Evolutionary conservation across 2,329 filamentous ascomycete species (phyloP), one percentile per base, ranked within the genome.

Genomic region (Graphilbum ipis-grandicollis): DNA sequence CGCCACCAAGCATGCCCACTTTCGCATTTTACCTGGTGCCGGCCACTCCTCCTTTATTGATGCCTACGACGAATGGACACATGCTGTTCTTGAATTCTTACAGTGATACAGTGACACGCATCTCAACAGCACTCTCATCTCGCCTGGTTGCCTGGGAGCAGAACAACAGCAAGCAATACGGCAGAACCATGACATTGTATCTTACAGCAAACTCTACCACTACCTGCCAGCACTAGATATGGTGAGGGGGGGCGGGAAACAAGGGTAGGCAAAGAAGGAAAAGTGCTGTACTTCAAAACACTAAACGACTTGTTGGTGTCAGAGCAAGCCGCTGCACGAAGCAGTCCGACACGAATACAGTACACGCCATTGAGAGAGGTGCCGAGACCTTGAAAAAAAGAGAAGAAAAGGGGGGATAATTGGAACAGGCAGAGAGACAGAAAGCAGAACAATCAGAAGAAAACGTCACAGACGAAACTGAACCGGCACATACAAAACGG

Each of bases 1-100:
- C 10, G 32, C 31, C 12, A 10, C 21, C 9, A n/a, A 36, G n/a
- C n/a, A n/a, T 23, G 49, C 57, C n/a, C 47, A 51, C 19, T 46
- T 60, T 3, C 48, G 50, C 25, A 40, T 59, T 10, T 51, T 62
- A 19, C 47, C 50, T 15, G 46, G 53, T 26, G 52, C 58, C 0
- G 57, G 58, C 0, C 59, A 62, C 37, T 50, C 58, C 0, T 54
- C 49, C 26, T 60, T 58, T 26, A 42, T 61, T 6, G 57, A 60
- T 41, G 54, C 51, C 0, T 49, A 50, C 17, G 50, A 54, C 3
- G 43, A 50, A 15, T 62, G 58, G 39, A 38, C 40, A 14, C 39
- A 41, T 21, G 36, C 44, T 14, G 43, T 57, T 2, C 33, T 51
- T 18, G 41, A 39, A 4, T 53, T 54, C 13, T 25, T 41, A 19